Base-by-base conservation (phyloP, 345 rosid genomes). In the Eucalyptus cloeziana region DNA sequence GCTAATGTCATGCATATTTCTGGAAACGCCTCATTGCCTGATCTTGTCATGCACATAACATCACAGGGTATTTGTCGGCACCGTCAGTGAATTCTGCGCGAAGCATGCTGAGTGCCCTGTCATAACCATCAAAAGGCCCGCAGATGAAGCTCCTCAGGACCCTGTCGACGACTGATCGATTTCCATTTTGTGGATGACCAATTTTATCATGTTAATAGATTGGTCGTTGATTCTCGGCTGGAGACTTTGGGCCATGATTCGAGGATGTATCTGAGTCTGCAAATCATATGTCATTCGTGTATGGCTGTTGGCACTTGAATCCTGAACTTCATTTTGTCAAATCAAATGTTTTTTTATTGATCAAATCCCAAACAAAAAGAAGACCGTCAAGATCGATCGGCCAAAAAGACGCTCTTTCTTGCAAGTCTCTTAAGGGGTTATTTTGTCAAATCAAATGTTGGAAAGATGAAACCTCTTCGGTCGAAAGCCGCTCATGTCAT, bases 31-130 rank as follows among this genome's bases (percentile, higher is more conserved):
- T 76, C 8, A 13, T 40, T 13, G 9, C 47, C 47, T 76, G 47
- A 76, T 40, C 62, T 21, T 22, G 87, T 33, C 58, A 7, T 45
- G 87, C 54, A 88, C 86, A 81, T 86, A 19, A 52, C 58, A 79
- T 86, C 89, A 91, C 96, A 98, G 99, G 94, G 99, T 98, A 27
- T 97, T 98, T 91, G 97, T 97, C 58, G 98, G 99, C 51, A 97
- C 98, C 1, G 99, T 98, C 88, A 98, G 99, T 86, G 99, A 98
- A 87, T 97, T 98, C 62, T 96, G 98, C 52, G 96, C 93, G 91
- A 98, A 98, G 97, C 99, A 98, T 91, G 98, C 98, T 4, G 99
- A 97, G 87, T 96, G 98, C 91, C 99, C 99, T 24, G 97, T 96
- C 27, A 91, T 98, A 89, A 91, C 94, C 22, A 98, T 98, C 93